A percentile compares a stretch with the other conserved stretches of the same genome.
Conservation (phyloP, 305 asterid species). For the Striga hermonthica region DNA sequence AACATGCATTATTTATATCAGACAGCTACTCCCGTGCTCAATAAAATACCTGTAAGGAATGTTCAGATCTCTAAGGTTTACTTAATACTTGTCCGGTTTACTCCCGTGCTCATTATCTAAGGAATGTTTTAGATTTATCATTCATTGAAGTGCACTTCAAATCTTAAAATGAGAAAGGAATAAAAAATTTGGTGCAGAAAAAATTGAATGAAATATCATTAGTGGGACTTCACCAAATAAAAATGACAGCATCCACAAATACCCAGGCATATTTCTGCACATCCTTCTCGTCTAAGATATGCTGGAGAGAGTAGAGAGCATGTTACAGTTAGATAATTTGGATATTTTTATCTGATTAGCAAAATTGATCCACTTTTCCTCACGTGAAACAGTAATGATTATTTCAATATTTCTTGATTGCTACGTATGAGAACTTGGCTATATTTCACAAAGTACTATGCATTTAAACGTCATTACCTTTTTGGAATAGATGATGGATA, state of each 20-base stretch:
- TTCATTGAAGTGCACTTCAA: not conserved
- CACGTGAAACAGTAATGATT: not conserved
- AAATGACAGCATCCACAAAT: not conserved
- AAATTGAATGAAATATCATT: constrained; percentile 4
- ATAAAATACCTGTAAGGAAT: constrained; percentile 9
- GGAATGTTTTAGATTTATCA: too few relatives aligned
- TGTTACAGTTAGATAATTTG: not conserved
- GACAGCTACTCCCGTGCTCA: not conserved
- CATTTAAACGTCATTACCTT: constrained; percentile 11
- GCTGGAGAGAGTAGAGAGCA: constrained; percentile 6
- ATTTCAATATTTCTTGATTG: not conserved
- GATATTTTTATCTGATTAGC: not conserved
- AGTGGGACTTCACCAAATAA: not conserved
- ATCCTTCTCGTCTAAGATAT: not conserved
- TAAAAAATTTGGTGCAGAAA: not conserved
- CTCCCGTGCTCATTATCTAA: too few relatives aligned
- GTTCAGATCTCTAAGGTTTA: not conserved
- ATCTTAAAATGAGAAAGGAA: not conserved
- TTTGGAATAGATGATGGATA: not conserved
- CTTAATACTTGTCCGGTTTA: not conserved
- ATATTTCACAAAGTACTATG: not conserved
- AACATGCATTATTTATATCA: not conserved
- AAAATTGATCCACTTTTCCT: not conserved
- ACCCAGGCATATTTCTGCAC: not conserved
- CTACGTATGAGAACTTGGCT: constrained; percentile 1